Conservation (phyloP, 176 grass and related monocot species). For the Oryza meridionalis region DNA sequence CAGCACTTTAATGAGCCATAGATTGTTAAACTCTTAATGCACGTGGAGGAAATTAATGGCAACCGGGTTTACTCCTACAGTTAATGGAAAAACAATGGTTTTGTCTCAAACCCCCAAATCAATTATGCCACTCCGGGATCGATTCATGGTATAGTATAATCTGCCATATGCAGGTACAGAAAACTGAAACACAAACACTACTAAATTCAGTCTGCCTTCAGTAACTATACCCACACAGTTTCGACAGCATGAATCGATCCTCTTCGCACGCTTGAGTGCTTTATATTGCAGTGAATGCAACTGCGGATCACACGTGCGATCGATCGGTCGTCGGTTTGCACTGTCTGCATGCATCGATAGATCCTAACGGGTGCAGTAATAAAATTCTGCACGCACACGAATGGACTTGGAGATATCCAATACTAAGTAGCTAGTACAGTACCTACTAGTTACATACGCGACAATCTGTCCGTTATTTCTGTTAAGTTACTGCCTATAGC, state of each 20-base stretch:
- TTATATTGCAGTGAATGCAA: not conserved
- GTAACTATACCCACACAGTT: not conserved
- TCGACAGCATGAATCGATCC: not conserved
- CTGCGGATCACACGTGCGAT: constrained; percentile 24
- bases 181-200: not conserved
- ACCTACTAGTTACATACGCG: too few relatives aligned
- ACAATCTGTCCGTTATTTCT: not conserved
- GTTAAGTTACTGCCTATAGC: not conserved
- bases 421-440: too few relatives aligned
- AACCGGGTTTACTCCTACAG: not conserved
- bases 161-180: not conserved
- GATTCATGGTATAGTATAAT: not conserved
- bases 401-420: not conserved
- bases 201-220: constrained; percentile 1
- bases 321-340: constrained; percentile 13
- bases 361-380: not conserved
- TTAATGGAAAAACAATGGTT: not conserved
- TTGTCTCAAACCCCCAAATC: not conserved
- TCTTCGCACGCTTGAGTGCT: not conserved
- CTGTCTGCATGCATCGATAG: not conserved
- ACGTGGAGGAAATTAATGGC: not conserved
- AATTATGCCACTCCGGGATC: not conserved
- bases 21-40: constrained; percentile 8
- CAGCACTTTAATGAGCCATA: constrained; percentile 6
- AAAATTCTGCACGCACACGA: not conserved